Evolutionary conservation across 768 basidiomycete species (phyloP).

Genomic region (Boletellus sp.): DNA sequence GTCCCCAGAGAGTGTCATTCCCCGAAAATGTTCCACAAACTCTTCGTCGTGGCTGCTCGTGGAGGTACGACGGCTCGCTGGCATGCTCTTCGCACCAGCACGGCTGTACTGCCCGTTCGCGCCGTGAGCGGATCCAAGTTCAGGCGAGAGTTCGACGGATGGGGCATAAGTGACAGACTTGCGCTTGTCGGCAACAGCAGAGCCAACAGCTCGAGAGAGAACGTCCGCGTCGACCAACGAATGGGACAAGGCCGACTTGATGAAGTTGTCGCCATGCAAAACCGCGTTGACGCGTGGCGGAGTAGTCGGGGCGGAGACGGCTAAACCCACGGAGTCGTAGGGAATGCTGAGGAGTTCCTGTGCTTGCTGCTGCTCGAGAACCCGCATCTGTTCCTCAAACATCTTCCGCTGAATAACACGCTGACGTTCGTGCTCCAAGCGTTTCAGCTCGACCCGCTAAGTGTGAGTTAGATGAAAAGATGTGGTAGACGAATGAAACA

Average conservation of each 20-base stretch:
- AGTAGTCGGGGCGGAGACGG: constrained; percentile 86
- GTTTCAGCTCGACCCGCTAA: constrained; percentile 86
- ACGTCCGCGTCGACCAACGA: constrained; percentile 57
- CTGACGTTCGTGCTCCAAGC: constrained; percentile 82
- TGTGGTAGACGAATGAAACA: constrained; percentile 31
- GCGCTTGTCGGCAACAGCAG: constrained; percentile 67
- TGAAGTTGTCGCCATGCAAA: constrained; percentile 54
- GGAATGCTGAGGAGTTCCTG: constrained; percentile 79
- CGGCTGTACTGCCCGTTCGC: constrained; percentile 58
- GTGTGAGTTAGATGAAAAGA: constrained; percentile 3
- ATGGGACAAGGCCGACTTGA: constrained; percentile 44
- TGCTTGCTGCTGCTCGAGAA: constrained; percentile 86
- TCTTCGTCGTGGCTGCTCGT: constrained; percentile 86
- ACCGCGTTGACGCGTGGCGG: constrained; percentile 75
- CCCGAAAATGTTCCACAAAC: constrained; percentile 70
- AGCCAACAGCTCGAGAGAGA: constrained; percentile 66
- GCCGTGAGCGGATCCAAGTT: constrained; percentile 45
- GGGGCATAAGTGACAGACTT: constrained; percentile 86
- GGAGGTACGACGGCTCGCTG: constrained; percentile 84
- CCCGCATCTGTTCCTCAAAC: constrained; percentile 97
- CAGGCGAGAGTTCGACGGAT: constrained; percentile 70
- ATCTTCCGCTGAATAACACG: constrained; percentile 80
- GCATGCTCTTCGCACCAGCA: constrained; percentile 88
- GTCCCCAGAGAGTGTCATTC: constrained; percentile 65
- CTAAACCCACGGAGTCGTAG: constrained; percentile 60